Conservation (phyloP, 768 basidiomycete species). For the Tulasnella sp. region DNA sequence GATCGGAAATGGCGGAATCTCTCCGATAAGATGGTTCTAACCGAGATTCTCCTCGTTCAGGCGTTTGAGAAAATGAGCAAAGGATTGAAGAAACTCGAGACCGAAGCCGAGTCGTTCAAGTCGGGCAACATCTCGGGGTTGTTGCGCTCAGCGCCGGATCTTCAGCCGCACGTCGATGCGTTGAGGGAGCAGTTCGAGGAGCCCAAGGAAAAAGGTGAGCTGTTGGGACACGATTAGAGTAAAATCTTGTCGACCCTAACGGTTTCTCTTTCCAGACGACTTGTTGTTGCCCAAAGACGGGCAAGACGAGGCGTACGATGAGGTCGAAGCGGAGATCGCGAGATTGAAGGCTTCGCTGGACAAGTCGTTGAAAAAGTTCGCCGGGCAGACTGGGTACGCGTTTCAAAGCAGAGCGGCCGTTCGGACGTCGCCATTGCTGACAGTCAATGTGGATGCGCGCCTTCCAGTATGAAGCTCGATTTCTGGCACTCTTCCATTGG, state of each 20-base stretch:
- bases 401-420: too few species aligned
- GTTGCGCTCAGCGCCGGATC: conserved; percentile 70
- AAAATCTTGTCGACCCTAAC: not conserved
- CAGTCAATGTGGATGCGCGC: not conserved
- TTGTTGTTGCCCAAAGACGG: conserved; percentile 74
- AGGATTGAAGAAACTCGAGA: conserved; percentile 50
- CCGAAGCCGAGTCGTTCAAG: conserved; percentile 59
- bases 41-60: conserved; percentile 28
- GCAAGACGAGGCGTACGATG: conserved; percentile 77
- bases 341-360: conserved; percentile 62
- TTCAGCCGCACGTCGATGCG: conserved; percentile 56
- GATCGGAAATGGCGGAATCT: conserved; percentile 16
- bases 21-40: conserved; percentile 2
- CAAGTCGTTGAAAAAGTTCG: conserved; percentile 49
- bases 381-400: conserved; percentile 54
- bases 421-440: too few species aligned
- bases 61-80: conserved; percentile 63
- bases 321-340: conserved; percentile 55
- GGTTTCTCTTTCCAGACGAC: conserved; percentile 23
- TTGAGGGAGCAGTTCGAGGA: conserved; percentile 59
- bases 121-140: conserved; percentile 66
- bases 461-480: conserved; percentile 35
- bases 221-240: not conserved
- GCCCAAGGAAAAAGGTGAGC: conserved; percentile 38
- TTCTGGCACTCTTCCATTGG: conserved; percentile 76